Evolutionary conservation across 129 eudicot species (phyloP).

Genomic region (Tagetes erecta): DNA sequence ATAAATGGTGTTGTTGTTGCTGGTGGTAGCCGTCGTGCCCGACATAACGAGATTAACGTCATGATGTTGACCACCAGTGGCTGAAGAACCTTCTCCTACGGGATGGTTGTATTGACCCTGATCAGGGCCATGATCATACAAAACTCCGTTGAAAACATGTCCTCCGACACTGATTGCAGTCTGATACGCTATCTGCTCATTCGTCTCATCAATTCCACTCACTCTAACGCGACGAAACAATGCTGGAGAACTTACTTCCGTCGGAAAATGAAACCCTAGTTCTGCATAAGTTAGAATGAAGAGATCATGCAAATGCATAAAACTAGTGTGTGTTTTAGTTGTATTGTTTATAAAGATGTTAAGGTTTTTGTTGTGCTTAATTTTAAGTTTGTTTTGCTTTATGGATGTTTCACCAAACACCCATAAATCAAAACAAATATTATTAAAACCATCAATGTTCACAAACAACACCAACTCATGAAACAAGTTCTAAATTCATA

Average conservation of each 20-base stretch:
- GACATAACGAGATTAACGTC: slow-evolving; percentile 41
- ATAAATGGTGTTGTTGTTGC: slow-evolving; percentile 8
- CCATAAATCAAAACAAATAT: neutral
- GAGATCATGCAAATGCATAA: neutral
- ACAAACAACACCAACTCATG: neutral
- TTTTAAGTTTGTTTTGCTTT: no score
- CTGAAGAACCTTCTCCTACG: slow-evolving; percentile 51
- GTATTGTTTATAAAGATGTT: no score
- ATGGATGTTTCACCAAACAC: no score
- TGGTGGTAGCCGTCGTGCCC: slow-evolving; percentile 16
- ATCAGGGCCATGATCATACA: slow-evolving; percentile 69
- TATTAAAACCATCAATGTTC: no score
- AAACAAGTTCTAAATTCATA: neutral
- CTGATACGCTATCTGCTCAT: slow-evolving; percentile 65
- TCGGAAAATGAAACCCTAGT: slow-evolving; percentile 70
- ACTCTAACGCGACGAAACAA: slow-evolving; percentile 62
- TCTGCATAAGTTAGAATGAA: slow-evolving; percentile 17
- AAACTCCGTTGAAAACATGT: slow-evolving; percentile 71
- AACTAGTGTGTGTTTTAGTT: no score
- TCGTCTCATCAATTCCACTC: slow-evolving; percentile 46
- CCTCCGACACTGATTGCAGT: slow-evolving; percentile 70
- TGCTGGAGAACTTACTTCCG: slow-evolving; percentile 55
- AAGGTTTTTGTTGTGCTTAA: no score
- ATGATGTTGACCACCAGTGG: slow-evolving; percentile 37
- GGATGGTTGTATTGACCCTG: slow-evolving; percentile 32